phyloP scores from a whole-genome alignment of 768 basidiomycete genomes.

The Chlorophyllum brunneum region DNA sequence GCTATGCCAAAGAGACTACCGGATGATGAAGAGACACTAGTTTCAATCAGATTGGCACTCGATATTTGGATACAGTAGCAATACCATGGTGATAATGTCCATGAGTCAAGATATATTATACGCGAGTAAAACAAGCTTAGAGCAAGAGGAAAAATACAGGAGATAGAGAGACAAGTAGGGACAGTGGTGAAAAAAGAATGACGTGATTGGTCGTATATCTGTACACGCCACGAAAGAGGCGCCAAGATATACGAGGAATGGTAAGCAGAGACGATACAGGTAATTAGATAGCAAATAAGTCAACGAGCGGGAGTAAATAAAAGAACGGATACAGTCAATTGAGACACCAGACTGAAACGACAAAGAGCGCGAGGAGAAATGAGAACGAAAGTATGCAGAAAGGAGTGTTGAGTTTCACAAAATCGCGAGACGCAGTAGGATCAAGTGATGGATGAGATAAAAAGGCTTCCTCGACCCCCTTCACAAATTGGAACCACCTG shows the following conservation, averaged over 20 bases:
- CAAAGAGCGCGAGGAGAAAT: background rate
- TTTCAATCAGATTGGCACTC: too few species aligned
- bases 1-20: too few species aligned
- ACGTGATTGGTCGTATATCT: background rate
- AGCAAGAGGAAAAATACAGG: background rate
- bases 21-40: background rate
- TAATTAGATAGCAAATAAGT: conserved; percentile 3
- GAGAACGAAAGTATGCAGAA: background rate
- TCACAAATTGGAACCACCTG: too few species aligned
- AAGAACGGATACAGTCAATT: background rate
- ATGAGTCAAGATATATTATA: background rate
- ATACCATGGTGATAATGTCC: too few species aligned
- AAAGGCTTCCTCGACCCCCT: conserved; percentile 1
- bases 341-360: background rate
- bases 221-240: too few species aligned
- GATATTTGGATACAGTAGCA: too few species aligned
- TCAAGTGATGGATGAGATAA: too few species aligned
- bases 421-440: background rate
- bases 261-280: background rate
- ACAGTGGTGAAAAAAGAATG: background rate
- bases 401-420: background rate
- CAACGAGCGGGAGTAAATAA: background rate
- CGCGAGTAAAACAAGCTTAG: background rate
- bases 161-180: background rate
- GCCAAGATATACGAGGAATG: too few species aligned